Evolutionary conservation across 192 early-diverging fungal genomes (phyloP), one percentile per base, ranked within the genome.

Genomic region (Cladochytrium replicatum): DNA sequence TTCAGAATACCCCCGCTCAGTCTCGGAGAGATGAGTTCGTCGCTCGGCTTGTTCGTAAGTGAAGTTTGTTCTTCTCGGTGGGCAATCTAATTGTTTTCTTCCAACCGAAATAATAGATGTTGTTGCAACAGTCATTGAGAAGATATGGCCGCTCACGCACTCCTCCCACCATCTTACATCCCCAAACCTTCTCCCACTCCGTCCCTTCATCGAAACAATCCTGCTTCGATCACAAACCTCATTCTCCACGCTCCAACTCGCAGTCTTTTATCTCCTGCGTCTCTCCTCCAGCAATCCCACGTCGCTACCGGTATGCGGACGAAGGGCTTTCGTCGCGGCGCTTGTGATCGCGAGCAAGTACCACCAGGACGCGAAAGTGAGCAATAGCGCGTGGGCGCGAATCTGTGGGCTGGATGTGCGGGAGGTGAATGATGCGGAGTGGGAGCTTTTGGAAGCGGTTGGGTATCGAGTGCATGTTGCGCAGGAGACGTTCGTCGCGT

Each of bases 371-470:
- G 68, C 75, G 45, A 80, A 77, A 29, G 80, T 80, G 58, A 67
- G 71, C 51, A 83, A 75, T 43, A 70, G 74, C 38, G 80, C 83
- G 15, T 85, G 83, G 83, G 66, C 85, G 38, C 83, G 82, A 63
- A 87, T 92, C 41, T 86, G 85, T 4, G 80, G 83, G 38, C 72
- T 94, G 15, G 60, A 71, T 22, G 68, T 83, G 24, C 44, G 57
- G 11, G 85, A 94, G 69, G 81, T 94, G 58, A 83, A 85, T 69
- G 64, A 73, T 28, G 77, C 82, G 65, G 89, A 94, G 67, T 68
- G 80, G 26, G 78, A 74, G 27, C 88, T 94, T 67, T 56, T 92
- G 15, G 44, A 69, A 3, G 57, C 84, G 60, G 74, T 94, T 28
- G 78, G 87, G 48, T 90, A 87, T 56, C 68, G 75, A 15, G 69